phyloP scores from a whole-genome alignment of 306 rosid genomes.

The Malus asiatica region DNA sequence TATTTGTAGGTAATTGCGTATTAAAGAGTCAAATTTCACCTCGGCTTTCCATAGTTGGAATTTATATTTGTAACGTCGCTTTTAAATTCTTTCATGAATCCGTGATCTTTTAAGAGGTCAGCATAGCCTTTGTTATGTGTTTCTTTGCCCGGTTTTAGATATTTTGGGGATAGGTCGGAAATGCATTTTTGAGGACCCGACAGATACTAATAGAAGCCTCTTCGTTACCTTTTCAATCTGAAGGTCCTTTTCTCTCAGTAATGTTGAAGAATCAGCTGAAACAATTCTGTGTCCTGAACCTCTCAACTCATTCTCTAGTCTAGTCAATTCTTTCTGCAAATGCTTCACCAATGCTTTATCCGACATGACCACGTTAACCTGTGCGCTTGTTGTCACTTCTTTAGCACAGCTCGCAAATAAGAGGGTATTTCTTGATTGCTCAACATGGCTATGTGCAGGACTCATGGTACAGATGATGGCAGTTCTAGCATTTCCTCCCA shows the following conservation, averaged over 20 bases:
- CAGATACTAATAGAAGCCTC: neutral
- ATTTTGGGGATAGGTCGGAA: neutral
- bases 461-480: conserved; percentile 97
- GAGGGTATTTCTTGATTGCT: conserved; percentile 95
- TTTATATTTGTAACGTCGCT: neutral
- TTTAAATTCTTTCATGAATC: neutral
- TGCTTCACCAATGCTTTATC: conserved; percentile 95
- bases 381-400: conserved; percentile 86
- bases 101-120: neutral
- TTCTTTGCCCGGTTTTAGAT: neutral
- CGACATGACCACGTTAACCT: conserved; percentile 84
- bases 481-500: conserved; percentile 97
- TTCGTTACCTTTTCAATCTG: conserved; percentile 73
- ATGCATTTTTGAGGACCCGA: neutral
- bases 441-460: conserved; percentile 86
- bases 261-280: conserved; percentile 37
- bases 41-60: neutral
- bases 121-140: neutral
- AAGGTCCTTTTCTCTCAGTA: conserved; percentile 71
- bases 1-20: neutral
- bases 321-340: conserved; percentile 76
- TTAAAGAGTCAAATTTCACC: neutral
- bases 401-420: conserved; percentile 97
- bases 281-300: conserved; percentile 34
- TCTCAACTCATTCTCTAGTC: conserved; percentile 68